Evolutionary conservation across 441 rosid genomes (phyloP).

Genomic region (Corymbia citriodora): DNA sequence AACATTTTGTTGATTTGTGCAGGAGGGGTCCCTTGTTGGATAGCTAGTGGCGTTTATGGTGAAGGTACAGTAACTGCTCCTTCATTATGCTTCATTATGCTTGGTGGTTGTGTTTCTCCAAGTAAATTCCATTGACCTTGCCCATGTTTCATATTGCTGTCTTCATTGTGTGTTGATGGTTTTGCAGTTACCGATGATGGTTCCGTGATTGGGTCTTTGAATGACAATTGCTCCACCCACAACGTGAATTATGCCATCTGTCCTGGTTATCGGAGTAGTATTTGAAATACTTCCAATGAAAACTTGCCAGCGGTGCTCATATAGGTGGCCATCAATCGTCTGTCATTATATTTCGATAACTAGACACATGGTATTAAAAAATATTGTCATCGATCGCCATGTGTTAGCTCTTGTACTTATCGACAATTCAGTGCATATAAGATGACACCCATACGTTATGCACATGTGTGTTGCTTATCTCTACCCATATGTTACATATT

Average conservation of each 20-base stretch:
- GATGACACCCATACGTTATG: background rate
- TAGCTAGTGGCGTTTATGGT: background rate
- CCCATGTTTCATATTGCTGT: background rate
- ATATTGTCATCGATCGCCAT: background rate
- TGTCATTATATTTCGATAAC: background rate
- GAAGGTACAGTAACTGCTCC: background rate
- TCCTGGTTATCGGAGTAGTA: background rate
- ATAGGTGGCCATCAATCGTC: background rate
- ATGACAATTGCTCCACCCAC: background rate
- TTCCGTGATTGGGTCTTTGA: background rate
- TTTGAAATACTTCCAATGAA: background rate
- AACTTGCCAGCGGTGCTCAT: background rate
- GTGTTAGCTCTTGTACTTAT: background rate
- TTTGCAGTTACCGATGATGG: background rate
- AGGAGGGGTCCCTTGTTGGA: background rate
- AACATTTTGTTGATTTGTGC: background rate
- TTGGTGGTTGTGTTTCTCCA: background rate
- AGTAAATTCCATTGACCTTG: background rate
- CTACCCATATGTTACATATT: background rate
- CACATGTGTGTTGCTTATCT: background rate
- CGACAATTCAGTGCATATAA: background rate
- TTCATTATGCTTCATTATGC: background rate
- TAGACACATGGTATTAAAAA: background rate
- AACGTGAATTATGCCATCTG: background rate
- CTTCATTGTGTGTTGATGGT: background rate